Percentiles rank a stretch among this genome's conserved stretches.
Conservation (phyloP, 108 stramenopile species). For the Schizochytrium sp. region DNA sequence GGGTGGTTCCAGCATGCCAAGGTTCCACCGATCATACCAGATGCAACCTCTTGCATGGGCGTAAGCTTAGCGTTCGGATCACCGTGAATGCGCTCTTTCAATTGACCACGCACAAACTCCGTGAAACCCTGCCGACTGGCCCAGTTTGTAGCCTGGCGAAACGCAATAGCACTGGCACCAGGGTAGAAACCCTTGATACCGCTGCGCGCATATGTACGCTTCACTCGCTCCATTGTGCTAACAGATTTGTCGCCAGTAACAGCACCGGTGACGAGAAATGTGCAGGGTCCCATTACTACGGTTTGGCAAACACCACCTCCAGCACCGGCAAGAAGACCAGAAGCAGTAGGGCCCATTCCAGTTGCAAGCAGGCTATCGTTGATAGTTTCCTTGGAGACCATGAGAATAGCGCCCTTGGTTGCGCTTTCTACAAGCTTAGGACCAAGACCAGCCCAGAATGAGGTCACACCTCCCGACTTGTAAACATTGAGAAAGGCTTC, state of each 20-base stretch:
- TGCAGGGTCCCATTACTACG: conserved; percentile 66
- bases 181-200: conserved; percentile 66
- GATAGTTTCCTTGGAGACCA: conserved; percentile 62
- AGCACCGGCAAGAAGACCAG: conserved; percentile 64
- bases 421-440: conserved; percentile 66
- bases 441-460: conserved; percentile 62
- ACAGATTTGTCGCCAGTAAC: conserved; percentile 59
- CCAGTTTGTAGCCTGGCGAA: conserved; percentile 71
- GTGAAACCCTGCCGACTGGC: conserved; percentile 68
- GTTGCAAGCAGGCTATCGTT: conserved; percentile 1
- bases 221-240: neutral
- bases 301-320: conserved; percentile 64
- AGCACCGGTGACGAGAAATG: conserved; percentile 66
- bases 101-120: conserved; percentile 51
- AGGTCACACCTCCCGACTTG: conserved; percentile 58
- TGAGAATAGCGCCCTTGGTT: conserved; percentile 64
- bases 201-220: neutral
- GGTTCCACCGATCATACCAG: conserved; percentile 66
- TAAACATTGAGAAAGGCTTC: conserved; percentile 62
- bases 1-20: conserved; percentile 69
- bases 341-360: conserved; percentile 51
- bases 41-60: conserved; percentile 52
- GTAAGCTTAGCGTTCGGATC: conserved; percentile 63
- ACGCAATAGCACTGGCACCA: conserved; percentile 66
- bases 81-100: conserved; percentile 56